Conservation (phyloP, 2,329 filamentous ascomycete species). For the Plenodomus tracheiphilus region DNA sequence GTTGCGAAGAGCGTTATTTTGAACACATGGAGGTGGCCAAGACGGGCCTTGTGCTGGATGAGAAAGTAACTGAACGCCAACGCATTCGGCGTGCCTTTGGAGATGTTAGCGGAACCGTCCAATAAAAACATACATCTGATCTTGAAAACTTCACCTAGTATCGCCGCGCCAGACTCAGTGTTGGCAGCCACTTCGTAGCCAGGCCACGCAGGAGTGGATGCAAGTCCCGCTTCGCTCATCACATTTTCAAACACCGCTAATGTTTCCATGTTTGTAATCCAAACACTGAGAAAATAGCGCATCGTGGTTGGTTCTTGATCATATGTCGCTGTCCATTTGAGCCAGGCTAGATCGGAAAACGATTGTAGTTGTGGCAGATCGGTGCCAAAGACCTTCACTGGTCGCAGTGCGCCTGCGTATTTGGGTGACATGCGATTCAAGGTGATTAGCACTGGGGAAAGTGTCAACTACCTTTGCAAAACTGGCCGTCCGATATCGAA, state of each 20-base stretch:
- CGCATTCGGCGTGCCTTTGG: not conserved
- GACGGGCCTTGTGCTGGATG: not conserved
- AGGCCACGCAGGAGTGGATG: not conserved
- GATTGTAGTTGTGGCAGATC: not conserved
- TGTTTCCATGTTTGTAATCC: not conserved
- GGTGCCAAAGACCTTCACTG: not conserved
- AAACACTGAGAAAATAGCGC: not conserved
- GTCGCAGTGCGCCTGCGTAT: not conserved
- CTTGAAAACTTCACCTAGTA: not conserved
- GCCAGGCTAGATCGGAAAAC: not conserved
- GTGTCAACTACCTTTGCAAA: no score
- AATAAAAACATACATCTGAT: no score
- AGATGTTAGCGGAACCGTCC: not conserved
- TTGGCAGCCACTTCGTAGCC: not conserved
- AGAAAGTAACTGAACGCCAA: not conserved
- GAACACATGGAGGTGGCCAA: not conserved
- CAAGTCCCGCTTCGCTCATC: not conserved
- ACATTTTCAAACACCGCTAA: not conserved
- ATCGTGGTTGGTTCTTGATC: not conserved
- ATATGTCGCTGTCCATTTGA: not conserved
- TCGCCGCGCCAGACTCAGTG: not conserved
- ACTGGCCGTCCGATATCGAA: no score
- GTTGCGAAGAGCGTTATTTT: not conserved
- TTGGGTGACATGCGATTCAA: not conserved
- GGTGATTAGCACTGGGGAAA: not conserved